These are phyloP conservation scores for Acer yangbiense DNA, from an alignment of 345 rosid genomes.

Conservation along the genomic window DNA sequence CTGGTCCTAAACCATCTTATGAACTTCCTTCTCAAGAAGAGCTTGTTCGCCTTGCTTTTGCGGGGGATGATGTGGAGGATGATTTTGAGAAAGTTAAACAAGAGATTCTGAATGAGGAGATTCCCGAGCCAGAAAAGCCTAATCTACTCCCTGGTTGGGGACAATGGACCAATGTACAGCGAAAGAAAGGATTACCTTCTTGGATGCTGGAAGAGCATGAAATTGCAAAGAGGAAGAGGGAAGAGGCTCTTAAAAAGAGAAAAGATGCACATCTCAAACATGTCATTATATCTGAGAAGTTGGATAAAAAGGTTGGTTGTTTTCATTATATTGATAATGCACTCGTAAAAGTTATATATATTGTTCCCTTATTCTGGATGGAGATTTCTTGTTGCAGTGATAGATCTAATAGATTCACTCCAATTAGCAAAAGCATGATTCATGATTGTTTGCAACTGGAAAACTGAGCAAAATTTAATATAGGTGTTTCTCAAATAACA, in stretches of 20 bases:
- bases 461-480: neutral
- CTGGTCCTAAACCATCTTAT: slow-evolving; percentile 48
- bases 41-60: slow-evolving; percentile 82
- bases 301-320: slow-evolving; percentile 74
- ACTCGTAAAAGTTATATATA: neutral
- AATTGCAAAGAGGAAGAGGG: slow-evolving; percentile 64
- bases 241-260: slow-evolving; percentile 72
- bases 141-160: slow-evolving; percentile 90
- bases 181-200: slow-evolving; percentile 76
- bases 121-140: slow-evolving; percentile 85
- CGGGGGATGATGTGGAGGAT: slow-evolving; percentile 86
- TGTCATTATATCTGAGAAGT: slow-evolving; percentile 80
- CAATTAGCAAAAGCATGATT: neutral
- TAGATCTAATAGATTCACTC: neutral
- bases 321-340: slow-evolving; percentile 8
- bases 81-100: slow-evolving; percentile 77
- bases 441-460: neutral
- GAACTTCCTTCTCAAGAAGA: slow-evolving; percentile 91
- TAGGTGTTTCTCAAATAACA: neutral
- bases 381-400: neutral
- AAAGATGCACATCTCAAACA: slow-evolving; percentile 81
- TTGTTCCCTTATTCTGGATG: neutral
- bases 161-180: slow-evolving; percentile 77
- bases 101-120: slow-evolving; percentile 68
- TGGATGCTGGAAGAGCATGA: slow-evolving; percentile 85